Evolutionary conservation across 768 basidiomycete genomes (phyloP).

Genomic region (Macrocybe gigantea): DNA sequence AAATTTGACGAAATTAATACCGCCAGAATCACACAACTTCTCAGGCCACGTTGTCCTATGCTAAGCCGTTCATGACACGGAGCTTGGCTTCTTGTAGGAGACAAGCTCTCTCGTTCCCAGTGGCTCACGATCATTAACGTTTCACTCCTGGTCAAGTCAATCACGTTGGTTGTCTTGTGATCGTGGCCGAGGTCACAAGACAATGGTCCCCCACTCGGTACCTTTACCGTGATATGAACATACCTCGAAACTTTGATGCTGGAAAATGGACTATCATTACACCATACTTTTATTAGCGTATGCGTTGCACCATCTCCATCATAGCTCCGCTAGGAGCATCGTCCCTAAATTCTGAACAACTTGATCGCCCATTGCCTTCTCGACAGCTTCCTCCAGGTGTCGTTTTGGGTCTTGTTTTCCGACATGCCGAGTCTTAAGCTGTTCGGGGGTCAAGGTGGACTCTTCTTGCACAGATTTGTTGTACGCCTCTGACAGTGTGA

Average conservation of each 20-base stretch:
- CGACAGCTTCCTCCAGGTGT: slow-evolving; percentile 95
- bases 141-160: too few species aligned
- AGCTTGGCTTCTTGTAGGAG: too few species aligned
- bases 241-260: slow-evolving; percentile 4
- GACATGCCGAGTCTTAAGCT: slow-evolving; percentile 95
- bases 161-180: not conserved
- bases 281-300: slow-evolving; percentile 8
- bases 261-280: slow-evolving; percentile 5
- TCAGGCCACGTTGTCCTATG: too few species aligned
- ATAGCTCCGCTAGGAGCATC: slow-evolving; percentile 91
- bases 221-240: not conserved
- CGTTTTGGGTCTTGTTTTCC: slow-evolving; percentile 98
- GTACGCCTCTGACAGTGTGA: slow-evolving; percentile 86
- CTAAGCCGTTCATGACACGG: too few species aligned
- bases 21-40: too few species aligned
- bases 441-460: slow-evolving; percentile 87
- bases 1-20: not conserved
- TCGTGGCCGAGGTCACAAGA: slow-evolving; percentile 1
- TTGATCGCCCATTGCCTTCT: slow-evolving; percentile 97
- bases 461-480: slow-evolving; percentile 99
- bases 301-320: slow-evolving; percentile 4
- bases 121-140: too few species aligned
- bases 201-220: not conserved
- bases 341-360: slow-evolving; percentile 94
- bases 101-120: too few species aligned